Conservation (phyloP, 306 rosid genomes). For the Gillenia trifoliata region DNA sequence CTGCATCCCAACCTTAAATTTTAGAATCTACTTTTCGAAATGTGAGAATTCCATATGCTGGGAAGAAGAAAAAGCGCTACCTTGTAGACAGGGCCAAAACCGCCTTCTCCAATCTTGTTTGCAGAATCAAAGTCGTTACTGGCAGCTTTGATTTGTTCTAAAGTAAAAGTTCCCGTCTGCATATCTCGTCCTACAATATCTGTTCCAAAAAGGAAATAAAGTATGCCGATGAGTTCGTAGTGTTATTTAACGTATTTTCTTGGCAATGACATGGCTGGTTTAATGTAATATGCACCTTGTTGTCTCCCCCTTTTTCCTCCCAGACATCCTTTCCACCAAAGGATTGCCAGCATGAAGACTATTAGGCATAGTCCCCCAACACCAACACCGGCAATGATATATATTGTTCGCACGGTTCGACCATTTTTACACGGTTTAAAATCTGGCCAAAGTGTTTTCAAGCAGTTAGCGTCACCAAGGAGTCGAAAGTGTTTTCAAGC, state of each 20-base stretch:
- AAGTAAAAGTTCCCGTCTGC: slow-evolving; percentile 39
- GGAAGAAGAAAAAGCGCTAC: slow-evolving; percentile 5
- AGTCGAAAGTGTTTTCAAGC: background rate
- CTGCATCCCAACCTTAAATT: slow-evolving; percentile 28
- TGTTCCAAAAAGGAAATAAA: slow-evolving; percentile 14
- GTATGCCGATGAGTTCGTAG: background rate
- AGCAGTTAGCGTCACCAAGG: background rate
- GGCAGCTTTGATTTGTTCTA: slow-evolving; percentile 44
- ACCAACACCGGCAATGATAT: slow-evolving; percentile 16
- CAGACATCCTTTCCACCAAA: slow-evolving; percentile 39
- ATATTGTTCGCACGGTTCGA: slow-evolving; percentile 5
- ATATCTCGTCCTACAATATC: slow-evolving; percentile 27
- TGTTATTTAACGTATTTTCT: background rate
- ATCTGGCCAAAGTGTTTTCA: slow-evolving; percentile 21
- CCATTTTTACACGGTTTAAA: slow-evolving; percentile 29
- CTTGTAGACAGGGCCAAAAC: slow-evolving; percentile 53
- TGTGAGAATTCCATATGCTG: background rate
- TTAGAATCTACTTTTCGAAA: background rate
- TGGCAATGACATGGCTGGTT: background rate
- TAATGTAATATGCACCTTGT: slow-evolving; percentile 17
- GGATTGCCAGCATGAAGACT: slow-evolving; percentile 26
- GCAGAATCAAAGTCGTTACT: slow-evolving; percentile 36
- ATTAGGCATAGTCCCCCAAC: slow-evolving; percentile 27
- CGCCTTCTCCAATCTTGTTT: slow-evolving; percentile 58
- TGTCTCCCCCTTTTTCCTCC: slow-evolving; percentile 6